Base-by-base conservation (phyloP, 2,329 filamentous ascomycete species). In the Ophiostoma sp. region DNA sequence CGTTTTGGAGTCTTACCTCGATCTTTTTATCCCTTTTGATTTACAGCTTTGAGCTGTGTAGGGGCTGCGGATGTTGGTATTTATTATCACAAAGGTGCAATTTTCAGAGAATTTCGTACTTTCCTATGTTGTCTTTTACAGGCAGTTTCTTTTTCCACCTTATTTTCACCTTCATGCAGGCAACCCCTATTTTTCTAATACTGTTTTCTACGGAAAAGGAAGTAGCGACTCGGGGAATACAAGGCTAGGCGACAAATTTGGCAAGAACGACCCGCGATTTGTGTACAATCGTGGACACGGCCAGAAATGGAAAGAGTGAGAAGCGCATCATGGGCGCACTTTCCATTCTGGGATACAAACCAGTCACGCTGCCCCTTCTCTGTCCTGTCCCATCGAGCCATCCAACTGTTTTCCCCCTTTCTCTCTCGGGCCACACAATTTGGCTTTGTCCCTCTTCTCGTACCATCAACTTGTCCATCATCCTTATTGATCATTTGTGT, bases 401-500 rank as follows among this genome's bases (percentile, higher is more conserved):
- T 25, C 61, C 22, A 45, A 42, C 22, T 66, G 36, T 66, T 42
- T 42, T 25, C 19, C 61, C 12, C 36, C 59, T 11, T 15, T 36
- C 11, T 63, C 22, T 28, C 36, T 55, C 12, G 22, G 36, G 36
- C 36, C 36, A 66, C 36, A 45, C 36, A 66, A 19, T 45, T 12
- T 25, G 9, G 8, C 15, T 25, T 42, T 45, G 42, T 9, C 25
- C 36, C 36, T 5, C 36, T 45, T 45, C 61, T 45, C 7, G 61
- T 19, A 42, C 36, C 28, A 36, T 55, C 42, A 25, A 48, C 64
- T 33, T 12, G 42, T 22, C 17, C 45, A 52, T 69, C 45, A 69
- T 52, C 19, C 17, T 69, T 69, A 69, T 50, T n/a, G 25, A 55
- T 69, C 66, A 69, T 69, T 31, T 36, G 45, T 52, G 66, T 55